Base-by-base conservation (phyloP, 2,329 filamentous ascomycete genomes). In the Trichothecium roseum region DNA sequence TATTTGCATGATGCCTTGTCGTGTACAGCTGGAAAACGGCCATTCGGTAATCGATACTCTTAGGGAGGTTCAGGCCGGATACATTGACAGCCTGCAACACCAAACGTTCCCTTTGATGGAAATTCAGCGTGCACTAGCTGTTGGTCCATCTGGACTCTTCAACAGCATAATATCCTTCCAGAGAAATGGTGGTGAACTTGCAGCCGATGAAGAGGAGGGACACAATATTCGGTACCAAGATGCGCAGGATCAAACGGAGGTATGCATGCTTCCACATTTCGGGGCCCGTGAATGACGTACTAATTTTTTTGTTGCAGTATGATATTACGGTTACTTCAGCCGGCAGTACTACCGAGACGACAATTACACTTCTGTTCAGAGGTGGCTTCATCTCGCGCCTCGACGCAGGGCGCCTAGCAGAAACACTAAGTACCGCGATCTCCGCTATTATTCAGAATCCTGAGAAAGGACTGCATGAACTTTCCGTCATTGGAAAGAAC, bases 101-200 rank as follows among this genome's bases (percentile, higher is more conserved):
- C 40, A 44, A 20, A 37, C 33, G 12, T 32, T 30, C 30, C 40
- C 42, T 7, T 33, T 44, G 13, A 32, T 34, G 16, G 40, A 38
- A 8, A 36, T 42, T 9, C 42, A 42, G 17, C 30, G 38, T 1
- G 35, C 40, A 3, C 22, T 38, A 6, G 37, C 34, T 1, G 29
- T 28, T 7, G 36, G 35, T 5, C 32, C 37, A 3, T 32, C 20
- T 8, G 37, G 32, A 18, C 34, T 44, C 0, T 44, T 44, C 40
- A 44, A 42, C 36, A 44, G 37, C 12, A 40, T 42, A 9, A 30
- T 44, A 14, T 38, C 42, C 1, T 39, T 37, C 22, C n/a, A 34
- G 12, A 34, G 20, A 24, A 24, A 24, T 10, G 20, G 20, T 24
- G 20, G 20, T 24, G 20, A 24, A 6, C 20, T 24, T 24, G 20